These are phyloP conservation scores for Thermoascus crustaceus DNA, from an alignment of 2,329 filamentous ascomycete species.

Conservation along the genomic window DNA sequence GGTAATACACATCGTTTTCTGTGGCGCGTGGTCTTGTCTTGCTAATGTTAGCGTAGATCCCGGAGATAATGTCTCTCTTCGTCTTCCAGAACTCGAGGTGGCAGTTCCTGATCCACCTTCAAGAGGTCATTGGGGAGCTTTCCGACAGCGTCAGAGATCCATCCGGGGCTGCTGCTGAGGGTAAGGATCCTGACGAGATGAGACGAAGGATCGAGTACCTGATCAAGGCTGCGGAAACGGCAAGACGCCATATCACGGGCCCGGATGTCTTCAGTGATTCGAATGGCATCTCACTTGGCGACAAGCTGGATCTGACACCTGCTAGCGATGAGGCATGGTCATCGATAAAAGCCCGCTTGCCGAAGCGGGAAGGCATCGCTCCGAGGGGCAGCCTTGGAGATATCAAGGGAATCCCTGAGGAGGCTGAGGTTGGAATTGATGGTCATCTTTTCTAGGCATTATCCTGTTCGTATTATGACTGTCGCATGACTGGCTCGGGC, in stretches of 20 bases:
- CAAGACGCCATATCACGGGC: constrained; percentile 69
- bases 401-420: constrained; percentile 58
- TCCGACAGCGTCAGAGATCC: no score
- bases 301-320: constrained; percentile 23
- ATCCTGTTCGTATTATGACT: constrained; percentile 7
- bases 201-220: constrained; percentile 57
- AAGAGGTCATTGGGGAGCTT: constrained; percentile 51
- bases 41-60: constrained; percentile 48
- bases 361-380: not conserved
- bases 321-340: not conserved
- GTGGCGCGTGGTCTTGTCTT: constrained; percentile 1
- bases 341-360: not conserved
- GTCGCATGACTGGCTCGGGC: no score
- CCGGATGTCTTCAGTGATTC: constrained; percentile 82
- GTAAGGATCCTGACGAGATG: constrained; percentile 36
- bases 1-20: constrained; percentile 21
- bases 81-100: constrained; percentile 83
- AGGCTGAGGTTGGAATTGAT: constrained; percentile 34
- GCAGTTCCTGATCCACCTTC: constrained; percentile 64
- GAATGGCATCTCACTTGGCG: constrained; percentile 22
- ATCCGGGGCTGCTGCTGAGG: no score
- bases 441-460: constrained; percentile 29
- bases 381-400: constrained; percentile 13
- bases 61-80: constrained; percentile 76
- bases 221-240: constrained; percentile 64